Base-by-base conservation (phyloP, 345 rosid genomes). In the Camelina hispida region DNA sequence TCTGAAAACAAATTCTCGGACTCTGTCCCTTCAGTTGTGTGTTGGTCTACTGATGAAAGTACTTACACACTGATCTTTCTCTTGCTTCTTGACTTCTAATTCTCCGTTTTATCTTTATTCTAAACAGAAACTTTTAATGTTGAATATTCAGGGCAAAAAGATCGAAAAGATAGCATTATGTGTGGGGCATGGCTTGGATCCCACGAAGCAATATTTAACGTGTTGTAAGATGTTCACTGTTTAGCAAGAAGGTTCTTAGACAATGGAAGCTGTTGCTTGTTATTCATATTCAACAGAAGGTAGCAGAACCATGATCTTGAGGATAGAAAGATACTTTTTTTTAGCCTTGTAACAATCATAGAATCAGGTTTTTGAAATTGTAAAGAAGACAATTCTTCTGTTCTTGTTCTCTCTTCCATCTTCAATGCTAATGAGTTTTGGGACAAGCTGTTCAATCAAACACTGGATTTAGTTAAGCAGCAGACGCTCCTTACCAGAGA, bases 171-270 rank as follows among this genome's bases (percentile, higher is more conserved):
- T 34, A 25, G 69, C 47, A 32, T 65, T 70, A 55, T 68, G 30
- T 78, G 70, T 18, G 86, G 86, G 62, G 85, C 97, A 55, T 93
- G 96, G 98, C 77, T 86, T 77, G 97, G 91, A 72, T 82, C 94
- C 9, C 68, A 63, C 42, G 88, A 86, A 22, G 94, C 96, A 38
- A 66, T 93, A 23, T 87, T 76, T 72, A 68, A 72, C 57, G 44
- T 80, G 71, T 62, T 62, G 15, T 91, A 80, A 70, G 66, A 44
- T 32, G 63, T 14, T 42, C 40, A 76, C 56, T 32, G 58, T 43
- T 61, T 62, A 53, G 30, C 66, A 44, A 63, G 42, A 66, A 37
- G 38, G 56, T 64, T 65, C 32, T 16, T 60, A 15, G 67, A 6
- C 75, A 2, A n/a, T 35, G 61, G 68, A 61, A 63, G 62, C 59